phyloP scores from a whole-genome alignment of 2,329 filamentous ascomycete species.

The Pseudocercospora macadamiae region DNA sequence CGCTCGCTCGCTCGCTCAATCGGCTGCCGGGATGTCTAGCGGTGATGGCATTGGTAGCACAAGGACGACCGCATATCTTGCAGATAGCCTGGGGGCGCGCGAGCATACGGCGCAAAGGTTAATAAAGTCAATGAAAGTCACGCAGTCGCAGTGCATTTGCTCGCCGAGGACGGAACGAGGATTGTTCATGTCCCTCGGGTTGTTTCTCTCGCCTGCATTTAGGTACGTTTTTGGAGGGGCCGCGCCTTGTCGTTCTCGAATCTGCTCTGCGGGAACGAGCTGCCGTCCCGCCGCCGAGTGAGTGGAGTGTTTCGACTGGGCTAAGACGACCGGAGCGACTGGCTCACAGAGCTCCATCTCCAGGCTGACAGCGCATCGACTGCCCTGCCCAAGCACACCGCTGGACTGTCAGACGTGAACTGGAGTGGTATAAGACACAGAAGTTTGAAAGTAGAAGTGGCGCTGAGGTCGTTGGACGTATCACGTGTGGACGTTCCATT shows the following conservation, averaged over 20 bases:
- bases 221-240: slow-evolving; percentile 1
- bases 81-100: not conserved
- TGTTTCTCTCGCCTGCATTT: slow-evolving; percentile 3
- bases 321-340: not conserved
- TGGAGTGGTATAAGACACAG: not conserved
- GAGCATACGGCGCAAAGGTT: slow-evolving; percentile 6
- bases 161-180: slow-evolving; percentile 5
- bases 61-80: not conserved
- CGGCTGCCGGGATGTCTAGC: not conserved
- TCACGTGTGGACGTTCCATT: not conserved
- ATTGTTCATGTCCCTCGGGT: not conserved
- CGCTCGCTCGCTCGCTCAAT: not conserved
- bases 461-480: not conserved
- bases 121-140: slow-evolving; percentile 5
- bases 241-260: slow-evolving; percentile 5
- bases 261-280: not conserved
- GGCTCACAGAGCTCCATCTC: not conserved
- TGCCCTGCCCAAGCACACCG: not conserved
- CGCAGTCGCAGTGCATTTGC: not conserved
- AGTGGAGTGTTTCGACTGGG: not conserved
- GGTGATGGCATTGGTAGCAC: not conserved
- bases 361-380: not conserved
- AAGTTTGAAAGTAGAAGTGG: not conserved
- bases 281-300: not conserved
- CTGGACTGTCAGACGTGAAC: too few species aligned